Evolutionary conservation across 139 green algal species (phyloP).

Genomic region (Chlamydomonas sp.): DNA sequence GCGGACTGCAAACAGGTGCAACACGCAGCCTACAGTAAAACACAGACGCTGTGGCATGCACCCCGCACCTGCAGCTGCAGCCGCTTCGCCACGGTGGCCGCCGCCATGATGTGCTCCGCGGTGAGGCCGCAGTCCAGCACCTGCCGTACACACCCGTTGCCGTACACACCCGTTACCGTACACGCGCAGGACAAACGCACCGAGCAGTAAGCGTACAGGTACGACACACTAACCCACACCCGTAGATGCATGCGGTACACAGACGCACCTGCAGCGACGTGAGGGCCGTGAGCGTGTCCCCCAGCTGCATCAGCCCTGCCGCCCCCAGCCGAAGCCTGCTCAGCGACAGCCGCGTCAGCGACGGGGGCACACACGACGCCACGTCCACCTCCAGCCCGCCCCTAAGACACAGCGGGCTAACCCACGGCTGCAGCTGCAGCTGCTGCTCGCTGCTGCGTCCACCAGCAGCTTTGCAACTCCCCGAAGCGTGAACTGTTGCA

Average conservation of each 20-base stretch:
- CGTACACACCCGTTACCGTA: no score
- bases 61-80: conserved; percentile 15
- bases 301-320: background rate
- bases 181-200: no score
- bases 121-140: conserved; percentile 30
- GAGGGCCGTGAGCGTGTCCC: background rate
- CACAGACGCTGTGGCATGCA: background rate
- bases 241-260: no score
- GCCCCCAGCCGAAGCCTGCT: background rate
- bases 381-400: background rate
- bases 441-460: no score
- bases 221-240: no score
- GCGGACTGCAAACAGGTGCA: no score
- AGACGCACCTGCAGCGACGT: conserved; percentile 10
- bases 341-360: conserved; percentile 10
- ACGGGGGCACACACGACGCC: background rate
- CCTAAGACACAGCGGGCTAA: no score
- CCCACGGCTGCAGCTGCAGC: no score
- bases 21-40: background rate
- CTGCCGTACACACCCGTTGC: background rate
- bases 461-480: no score
- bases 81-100: background rate
- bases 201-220: no score
- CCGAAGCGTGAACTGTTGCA: no score
- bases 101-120: background rate